Conservation (phyloP, 2,329 filamentous ascomycete species). For the Fusarium irregulare region DNA sequence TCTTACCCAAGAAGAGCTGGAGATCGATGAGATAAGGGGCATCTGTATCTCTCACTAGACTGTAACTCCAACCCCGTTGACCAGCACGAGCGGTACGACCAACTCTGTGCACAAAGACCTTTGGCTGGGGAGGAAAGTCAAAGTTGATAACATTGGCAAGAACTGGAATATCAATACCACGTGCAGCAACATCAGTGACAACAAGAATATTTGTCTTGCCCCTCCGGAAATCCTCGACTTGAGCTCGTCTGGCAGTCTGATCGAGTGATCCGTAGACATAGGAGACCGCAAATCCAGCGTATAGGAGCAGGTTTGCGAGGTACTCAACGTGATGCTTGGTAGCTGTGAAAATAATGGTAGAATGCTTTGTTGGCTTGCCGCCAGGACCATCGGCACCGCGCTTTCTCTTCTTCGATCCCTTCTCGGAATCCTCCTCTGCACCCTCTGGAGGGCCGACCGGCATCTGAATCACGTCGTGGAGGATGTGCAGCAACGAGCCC, state of each 20-base stretch:
- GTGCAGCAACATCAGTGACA: slow-evolving; percentile 94
- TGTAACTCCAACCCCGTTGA: slow-evolving; percentile 93
- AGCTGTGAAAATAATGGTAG: slow-evolving; percentile 93
- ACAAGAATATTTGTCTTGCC: slow-evolving; percentile 91
- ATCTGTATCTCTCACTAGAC: slow-evolving; percentile 87
- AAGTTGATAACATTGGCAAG: slow-evolving; percentile 99
- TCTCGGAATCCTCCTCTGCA: slow-evolving; percentile 58
- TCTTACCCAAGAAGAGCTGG: slow-evolving; percentile 92
- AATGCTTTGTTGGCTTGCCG: slow-evolving; percentile 83
- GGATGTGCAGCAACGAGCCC: slow-evolving; percentile 86
- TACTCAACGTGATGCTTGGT: slow-evolving; percentile 99
- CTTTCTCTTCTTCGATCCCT: slow-evolving; percentile 77
- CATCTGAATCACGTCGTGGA: slow-evolving; percentile 93
- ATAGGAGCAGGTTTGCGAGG: slow-evolving; percentile 79
- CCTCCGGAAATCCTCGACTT: slow-evolving; percentile 88
- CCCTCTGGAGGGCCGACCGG: slow-evolving; percentile 73
- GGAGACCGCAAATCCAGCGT: slow-evolving; percentile 88
- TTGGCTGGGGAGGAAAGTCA: slow-evolving; percentile 95
- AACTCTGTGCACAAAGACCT: slow-evolving; percentile 96
- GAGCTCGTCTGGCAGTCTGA: slow-evolving; percentile 90
- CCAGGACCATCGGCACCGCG: slow-evolving; percentile 63
- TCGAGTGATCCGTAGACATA: slow-evolving; percentile 96
- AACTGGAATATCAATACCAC: slow-evolving; percentile 97
- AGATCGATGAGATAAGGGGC: slow-evolving; percentile 92
- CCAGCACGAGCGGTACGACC: slow-evolving; percentile 96